These are phyloP conservation scores for Cutaneotrichosporon dermatis DNA, from an alignment of 1,284 basidiomycete species.

Conservation along the genomic window DNA sequence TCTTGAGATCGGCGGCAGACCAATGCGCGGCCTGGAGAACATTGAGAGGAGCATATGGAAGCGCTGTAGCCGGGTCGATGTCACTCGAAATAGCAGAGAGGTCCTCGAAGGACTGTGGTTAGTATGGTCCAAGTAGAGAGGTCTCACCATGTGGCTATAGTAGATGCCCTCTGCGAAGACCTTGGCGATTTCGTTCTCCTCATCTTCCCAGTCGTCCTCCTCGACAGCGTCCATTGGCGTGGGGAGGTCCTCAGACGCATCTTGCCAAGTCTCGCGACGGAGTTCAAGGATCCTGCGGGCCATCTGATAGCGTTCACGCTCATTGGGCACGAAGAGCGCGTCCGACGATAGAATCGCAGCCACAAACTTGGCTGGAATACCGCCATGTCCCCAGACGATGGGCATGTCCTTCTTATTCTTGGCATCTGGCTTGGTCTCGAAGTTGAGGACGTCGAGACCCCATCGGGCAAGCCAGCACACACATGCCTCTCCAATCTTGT, in stretches of 20 bases:
- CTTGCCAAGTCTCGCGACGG: conserved; percentile 52
- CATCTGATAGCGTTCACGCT: conserved; percentile 74
- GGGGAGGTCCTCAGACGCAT: conserved; percentile 7
- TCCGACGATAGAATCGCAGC: conserved; percentile 71
- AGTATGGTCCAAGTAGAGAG: no score
- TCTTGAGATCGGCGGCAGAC: conserved; percentile 48
- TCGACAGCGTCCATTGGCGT: conserved; percentile 8
- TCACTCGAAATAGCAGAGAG: conserved; percentile 67
- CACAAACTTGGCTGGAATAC: conserved; percentile 68
- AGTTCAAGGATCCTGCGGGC: conserved; percentile 72
- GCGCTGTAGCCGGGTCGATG: conserved; percentile 63
- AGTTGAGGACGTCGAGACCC: conserved; percentile 69
- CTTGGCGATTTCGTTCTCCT: conserved; percentile 52
- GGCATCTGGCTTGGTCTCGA: conserved; percentile 55
- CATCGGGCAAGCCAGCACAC: conserved; percentile 83
- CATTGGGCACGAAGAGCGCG: conserved; percentile 71
- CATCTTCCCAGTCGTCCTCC: conserved; percentile 42
- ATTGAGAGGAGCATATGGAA: conserved; percentile 63
- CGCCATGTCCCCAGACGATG: conserved; percentile 63
- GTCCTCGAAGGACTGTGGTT: conserved; percentile 59
- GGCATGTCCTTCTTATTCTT: background rate
- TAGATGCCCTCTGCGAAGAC: conserved; percentile 78
- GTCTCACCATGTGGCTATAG: conserved; percentile 68
- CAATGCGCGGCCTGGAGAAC: conserved; percentile 73
- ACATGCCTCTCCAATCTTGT: conserved; percentile 86